Evolutionary conservation across 768 basidiomycete genomes (phyloP), one percentile per base, ranked within the genome.

Genomic region (Suillus luteus): DNA sequence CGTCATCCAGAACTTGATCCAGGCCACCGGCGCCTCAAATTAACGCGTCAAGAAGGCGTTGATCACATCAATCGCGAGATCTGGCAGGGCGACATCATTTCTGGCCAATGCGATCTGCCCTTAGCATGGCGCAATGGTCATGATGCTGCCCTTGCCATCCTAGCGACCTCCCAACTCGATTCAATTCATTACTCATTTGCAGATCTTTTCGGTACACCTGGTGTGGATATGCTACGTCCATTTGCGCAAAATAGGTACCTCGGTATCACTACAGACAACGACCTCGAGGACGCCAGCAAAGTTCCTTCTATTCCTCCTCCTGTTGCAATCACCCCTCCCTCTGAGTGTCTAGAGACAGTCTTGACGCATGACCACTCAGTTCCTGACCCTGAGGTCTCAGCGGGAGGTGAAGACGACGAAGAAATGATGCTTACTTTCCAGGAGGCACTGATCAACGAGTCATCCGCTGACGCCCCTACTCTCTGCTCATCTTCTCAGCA

Each of bases 1-100:
- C 62, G 62, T 2, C 60, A 72, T 62, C 71, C 72, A 14, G 65
- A 71, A 22, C 66, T 74, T 46, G 60, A 73, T 61, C 60, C 17
- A 9, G 73, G 73, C 17, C 73, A 75, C 62, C n/a, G 31, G 0
- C 57, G 69, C 5, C 62, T 66, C 15, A 67, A 66, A 22, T 40
- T 71, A 0, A 52, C n/a, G 0, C 54, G 58, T 37, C 67, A 65
- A 3, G 33, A 54, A 40, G 73, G 72, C 2, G 48, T 72, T 33
- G 73, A 75, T 40, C 61, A 61, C 15, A 46, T 60, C 15, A 60
- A 61, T 14, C 2, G n/a, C 33, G 38, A 61, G 8, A n/a, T 49
- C 9, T 52, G 61, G 61, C 22, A 61, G 61, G 61, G 49, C 4
- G 5, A 61, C 10, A 22, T 61, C 3, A 49, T 61, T 4, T 14